Evolutionary conservation across 2,329 filamentous ascomycete genomes (phyloP), one percentile per base, ranked within the genome.

Genomic region (Beauveria sp.): DNA sequence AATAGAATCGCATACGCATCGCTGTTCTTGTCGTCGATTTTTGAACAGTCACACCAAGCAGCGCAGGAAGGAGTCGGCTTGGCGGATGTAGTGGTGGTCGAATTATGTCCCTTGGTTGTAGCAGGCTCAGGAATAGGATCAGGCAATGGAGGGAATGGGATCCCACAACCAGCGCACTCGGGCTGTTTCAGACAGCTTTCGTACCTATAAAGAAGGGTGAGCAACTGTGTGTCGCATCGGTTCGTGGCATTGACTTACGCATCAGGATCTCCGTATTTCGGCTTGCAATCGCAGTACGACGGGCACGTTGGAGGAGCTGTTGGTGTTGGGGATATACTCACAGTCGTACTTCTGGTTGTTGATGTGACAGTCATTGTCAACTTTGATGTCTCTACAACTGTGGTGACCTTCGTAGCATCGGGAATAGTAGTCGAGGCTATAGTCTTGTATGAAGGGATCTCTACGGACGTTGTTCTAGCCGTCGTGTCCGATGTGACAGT

Each of bases 1-100:
- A 24, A 20, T 26, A 5, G 9, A 6, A 49, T 9, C 28, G 64
- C 67, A 28, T 64, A 71, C 69, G 65, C 63, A 3, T 67, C 57
- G 31, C 69, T 70, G 18, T 66, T 43, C 46, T 69, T 70, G 28
- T 71, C 66, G 9, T 64, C 55, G 49, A 73, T 68, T 42, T 62
- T 56, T 1, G 66, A 65, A 43, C 71, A 73, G 31, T 73, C 67
- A 22, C 71, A 73, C 20, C 62, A 64, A 3, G 20, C 53, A 3
- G 65, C 66, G 14, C 65, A 69, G 20, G 60, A 62, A 0, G 9
- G 63, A 8, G 60, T 69, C 34, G 16, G 24, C 12, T 18, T 46
- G 28, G 18, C 24, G 12, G 31, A 49, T 34, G 49, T 18, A 2
- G 52, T 54, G 2, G 26, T 22, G 28, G 48, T 64, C 9, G 51